These are phyloP conservation scores for Drosera spatulata DNA, from an alignment of 179 eudicot species.

Conservation along the genomic window DNA sequence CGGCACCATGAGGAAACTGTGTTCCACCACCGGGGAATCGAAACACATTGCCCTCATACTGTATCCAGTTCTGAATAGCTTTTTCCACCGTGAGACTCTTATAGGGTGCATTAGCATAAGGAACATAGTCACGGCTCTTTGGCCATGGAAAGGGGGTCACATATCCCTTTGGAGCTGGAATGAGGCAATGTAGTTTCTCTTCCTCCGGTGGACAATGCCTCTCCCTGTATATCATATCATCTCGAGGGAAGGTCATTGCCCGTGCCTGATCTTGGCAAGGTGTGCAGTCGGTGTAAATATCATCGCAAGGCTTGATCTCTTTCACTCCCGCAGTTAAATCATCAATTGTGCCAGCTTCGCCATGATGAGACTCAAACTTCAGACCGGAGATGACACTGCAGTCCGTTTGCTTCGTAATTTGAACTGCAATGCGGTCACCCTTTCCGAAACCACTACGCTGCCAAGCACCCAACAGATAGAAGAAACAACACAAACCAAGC, in stretches of 20 bases:
- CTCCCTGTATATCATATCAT: constrained; percentile 56
- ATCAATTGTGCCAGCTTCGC: constrained; percentile 32
- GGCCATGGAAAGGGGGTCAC: constrained; percentile 82
- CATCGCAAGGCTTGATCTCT: constrained; percentile 32
- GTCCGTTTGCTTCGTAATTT: constrained; percentile 49
- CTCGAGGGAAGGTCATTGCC: constrained; percentile 64
- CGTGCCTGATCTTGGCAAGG: constrained; percentile 74
- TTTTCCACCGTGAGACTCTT: constrained; percentile 78
- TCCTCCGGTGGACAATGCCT: constrained; percentile 45
- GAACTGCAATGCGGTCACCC: constrained; percentile 66
- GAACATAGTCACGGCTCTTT: constrained; percentile 75
- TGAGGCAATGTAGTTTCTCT: constrained; percentile 49
- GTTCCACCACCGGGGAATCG: constrained; percentile 87
- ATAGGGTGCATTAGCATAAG: constrained; percentile 76
- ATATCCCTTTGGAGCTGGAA: constrained; percentile 75
- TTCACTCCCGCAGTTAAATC: constrained; percentile 14
- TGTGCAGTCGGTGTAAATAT: constrained; percentile 53
- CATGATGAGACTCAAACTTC: constrained; percentile 61
- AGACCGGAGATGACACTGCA: constrained; percentile 48
- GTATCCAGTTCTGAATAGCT: constrained; percentile 84
- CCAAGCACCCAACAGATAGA: constrained; percentile 78
- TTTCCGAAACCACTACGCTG: constrained; percentile 80
- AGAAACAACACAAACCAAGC: constrained; percentile 61
- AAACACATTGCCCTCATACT: constrained; percentile 70
- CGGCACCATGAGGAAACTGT: constrained; percentile 81